phyloP scores from a whole-genome alignment of 1,139 yeast species.

The Saccharomyces hybrid region DNA sequence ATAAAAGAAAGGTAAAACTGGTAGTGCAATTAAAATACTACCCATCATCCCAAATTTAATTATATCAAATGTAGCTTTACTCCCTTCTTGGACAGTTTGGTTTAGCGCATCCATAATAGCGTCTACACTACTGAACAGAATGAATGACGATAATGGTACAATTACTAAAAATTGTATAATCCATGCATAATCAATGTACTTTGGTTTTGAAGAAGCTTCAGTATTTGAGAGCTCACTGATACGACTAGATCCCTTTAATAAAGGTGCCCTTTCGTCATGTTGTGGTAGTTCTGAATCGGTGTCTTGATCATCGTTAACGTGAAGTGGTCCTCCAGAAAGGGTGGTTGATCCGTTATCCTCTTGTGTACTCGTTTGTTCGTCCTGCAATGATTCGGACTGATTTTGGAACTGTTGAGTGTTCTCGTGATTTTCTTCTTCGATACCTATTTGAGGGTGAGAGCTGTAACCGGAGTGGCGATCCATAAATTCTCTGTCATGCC shows the following conservation, averaged over 20 bases:
- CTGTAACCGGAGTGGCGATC: neutral
- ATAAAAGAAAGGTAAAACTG: conserved; percentile 65
- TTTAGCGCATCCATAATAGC: conserved; percentile 55
- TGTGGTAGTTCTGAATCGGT: conserved; percentile 11
- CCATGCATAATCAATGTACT: conserved; percentile 58
- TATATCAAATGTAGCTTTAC: conserved; percentile 41
- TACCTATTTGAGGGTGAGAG: conserved; percentile 5
- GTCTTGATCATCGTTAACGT: neutral
- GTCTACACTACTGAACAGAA: conserved; percentile 41
- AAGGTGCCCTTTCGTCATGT: conserved; percentile 30
- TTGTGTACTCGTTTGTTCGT: neutral
- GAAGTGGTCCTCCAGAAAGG: neutral
- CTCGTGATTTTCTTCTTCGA: neutral
- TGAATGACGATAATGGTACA: conserved; percentile 56
- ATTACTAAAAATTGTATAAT: conserved; percentile 58
- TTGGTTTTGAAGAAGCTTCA: neutral
- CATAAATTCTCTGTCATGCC: neutral
- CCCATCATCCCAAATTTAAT: conserved; percentile 38
- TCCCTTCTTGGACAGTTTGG: conserved; percentile 65
- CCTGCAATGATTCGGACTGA: neutral
- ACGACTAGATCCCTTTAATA: conserved; percentile 10
- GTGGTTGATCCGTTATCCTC: neutral
- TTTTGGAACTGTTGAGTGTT: neutral
- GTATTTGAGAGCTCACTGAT: neutral
- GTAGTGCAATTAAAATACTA: conserved; percentile 43